Evolutionary conservation across 1,284 basidiomycete genomes (phyloP).

Genomic region (Marasmius tenuissimus): DNA sequence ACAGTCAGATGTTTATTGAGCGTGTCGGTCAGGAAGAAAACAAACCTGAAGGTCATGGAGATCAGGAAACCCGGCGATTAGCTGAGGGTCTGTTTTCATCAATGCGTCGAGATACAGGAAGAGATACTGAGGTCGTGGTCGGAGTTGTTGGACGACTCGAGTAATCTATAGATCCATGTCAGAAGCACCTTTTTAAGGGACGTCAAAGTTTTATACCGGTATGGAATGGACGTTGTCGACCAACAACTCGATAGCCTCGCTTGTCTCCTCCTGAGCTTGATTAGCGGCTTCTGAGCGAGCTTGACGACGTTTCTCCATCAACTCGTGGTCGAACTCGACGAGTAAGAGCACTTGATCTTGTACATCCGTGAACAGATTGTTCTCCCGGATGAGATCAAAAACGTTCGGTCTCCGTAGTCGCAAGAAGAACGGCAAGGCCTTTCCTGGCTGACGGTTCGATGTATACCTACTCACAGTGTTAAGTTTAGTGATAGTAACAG

Average conservation of each 20-base stretch:
- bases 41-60: conserved; percentile 54
- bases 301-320: conserved; percentile 61
- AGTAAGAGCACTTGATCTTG: conserved; percentile 91
- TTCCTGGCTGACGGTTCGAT: conserved; percentile 87
- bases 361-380: conserved; percentile 94
- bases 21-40: background rate
- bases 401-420: conserved; percentile 86
- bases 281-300: conserved; percentile 28
- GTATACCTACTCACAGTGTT: conserved; percentile 58
- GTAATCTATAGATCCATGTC: conserved; percentile 55
- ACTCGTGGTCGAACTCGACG: conserved; percentile 92
- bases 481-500: background rate
- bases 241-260: conserved; percentile 82
- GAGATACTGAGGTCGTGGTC: conserved; percentile 76
- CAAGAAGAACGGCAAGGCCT: conserved; percentile 90
- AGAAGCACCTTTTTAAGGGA: background rate
- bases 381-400: conserved; percentile 91
- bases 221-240: conserved; percentile 97
- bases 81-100: conserved; percentile 83
- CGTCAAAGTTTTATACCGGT: conserved; percentile 57
- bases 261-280: conserved; percentile 36
- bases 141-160: conserved; percentile 87
- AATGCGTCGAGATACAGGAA: conserved; percentile 94
- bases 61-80: conserved; percentile 83
- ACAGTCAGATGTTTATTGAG: background rate